Percentiles rank a stretch among this genome's conserved stretches.
These are phyloP conservation scores for Verticillium albo-atrum DNA, from an alignment of 2,329 filamentous ascomycete species.

Conservation along the genomic window DNA sequence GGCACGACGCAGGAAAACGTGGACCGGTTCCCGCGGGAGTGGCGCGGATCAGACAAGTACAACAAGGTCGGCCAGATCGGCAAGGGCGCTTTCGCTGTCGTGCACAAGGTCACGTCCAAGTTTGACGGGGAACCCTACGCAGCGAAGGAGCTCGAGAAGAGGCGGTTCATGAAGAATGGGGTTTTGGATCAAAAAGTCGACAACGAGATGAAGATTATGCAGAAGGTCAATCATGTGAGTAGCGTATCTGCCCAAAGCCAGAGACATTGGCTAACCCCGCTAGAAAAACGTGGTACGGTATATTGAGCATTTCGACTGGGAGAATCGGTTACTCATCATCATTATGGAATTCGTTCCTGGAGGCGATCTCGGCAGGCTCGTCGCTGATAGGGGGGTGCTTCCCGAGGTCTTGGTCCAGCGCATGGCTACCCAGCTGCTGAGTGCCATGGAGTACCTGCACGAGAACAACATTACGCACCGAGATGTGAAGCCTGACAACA, in stretches of 20 bases:
- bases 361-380: slow-evolving; percentile 76
- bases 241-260: background rate
- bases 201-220: slow-evolving; percentile 97
- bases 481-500: slow-evolving; percentile 99
- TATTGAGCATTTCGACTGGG: slow-evolving; percentile 81
- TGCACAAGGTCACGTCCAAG: slow-evolving; percentile 85
- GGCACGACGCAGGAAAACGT: slow-evolving; percentile 24
- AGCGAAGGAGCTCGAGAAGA: slow-evolving; percentile 92
- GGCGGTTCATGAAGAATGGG: slow-evolving; percentile 88
- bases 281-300: slow-evolving; percentile 88
- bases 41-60: slow-evolving; percentile 81
- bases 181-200: slow-evolving; percentile 86
- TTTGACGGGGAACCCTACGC: slow-evolving; percentile 80
- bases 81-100: slow-evolving; percentile 90
- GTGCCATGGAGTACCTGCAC: slow-evolving; percentile 83
- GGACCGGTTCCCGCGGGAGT: slow-evolving; percentile 53
- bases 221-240: slow-evolving; percentile 73
- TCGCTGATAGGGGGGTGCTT: slow-evolving; percentile 58
- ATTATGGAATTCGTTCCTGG: slow-evolving; percentile 89
- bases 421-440: slow-evolving; percentile 72
- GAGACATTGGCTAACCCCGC: slow-evolving; percentile 12
- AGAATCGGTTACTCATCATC: slow-evolving; percentile 82
- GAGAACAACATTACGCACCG: slow-evolving; percentile 87
- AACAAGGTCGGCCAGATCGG: slow-evolving; percentile 79
- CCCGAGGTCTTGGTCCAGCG: slow-evolving; percentile 63